Conservation (phyloP, 1,284 basidiomycete genomes). For the Fistulina hepatica region DNA sequence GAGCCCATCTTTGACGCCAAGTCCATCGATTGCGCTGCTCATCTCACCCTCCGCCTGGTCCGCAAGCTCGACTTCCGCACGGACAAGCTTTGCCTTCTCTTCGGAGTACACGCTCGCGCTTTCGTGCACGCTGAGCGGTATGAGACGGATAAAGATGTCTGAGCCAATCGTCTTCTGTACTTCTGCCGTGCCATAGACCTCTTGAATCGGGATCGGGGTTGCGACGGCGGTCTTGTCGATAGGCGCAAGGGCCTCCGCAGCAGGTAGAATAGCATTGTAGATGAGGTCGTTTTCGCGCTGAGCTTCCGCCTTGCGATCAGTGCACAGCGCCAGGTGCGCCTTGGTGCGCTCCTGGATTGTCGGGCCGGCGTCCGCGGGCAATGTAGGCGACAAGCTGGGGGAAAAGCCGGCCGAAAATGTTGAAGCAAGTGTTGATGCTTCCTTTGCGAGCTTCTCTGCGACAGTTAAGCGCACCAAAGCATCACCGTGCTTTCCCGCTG, state of each 20-base stretch:
- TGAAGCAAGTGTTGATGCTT: slow-evolving; percentile 62
- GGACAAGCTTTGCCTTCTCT: slow-evolving; percentile 94
- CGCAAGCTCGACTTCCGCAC: slow-evolving; percentile 80
- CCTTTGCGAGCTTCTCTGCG: slow-evolving; percentile 78
- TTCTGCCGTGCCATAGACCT: slow-evolving; percentile 84
- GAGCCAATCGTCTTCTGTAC: slow-evolving; percentile 93
- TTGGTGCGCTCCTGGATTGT: slow-evolving; percentile 78
- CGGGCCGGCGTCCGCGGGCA: slow-evolving; percentile 80
- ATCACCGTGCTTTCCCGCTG: slow-evolving; percentile 76
- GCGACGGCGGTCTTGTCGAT: slow-evolving; percentile 78
- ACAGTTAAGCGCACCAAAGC: slow-evolving; percentile 74
- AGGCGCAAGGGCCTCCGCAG: slow-evolving; percentile 66
- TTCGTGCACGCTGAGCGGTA: slow-evolving; percentile 93
- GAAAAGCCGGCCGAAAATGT: slow-evolving; percentile 70
- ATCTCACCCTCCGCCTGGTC: slow-evolving; percentile 79
- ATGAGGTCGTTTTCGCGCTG: slow-evolving; percentile 94
- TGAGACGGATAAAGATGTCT: slow-evolving; percentile 81
- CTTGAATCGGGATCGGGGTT: slow-evolving; percentile 82
- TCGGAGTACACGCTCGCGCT: slow-evolving; percentile 95
- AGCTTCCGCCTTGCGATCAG: slow-evolving; percentile 68
- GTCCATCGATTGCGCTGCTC: slow-evolving; percentile 69
- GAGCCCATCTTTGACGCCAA: slow-evolving; percentile 76
- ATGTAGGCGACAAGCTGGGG: slow-evolving; percentile 64
- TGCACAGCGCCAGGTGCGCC: slow-evolving; percentile 67
- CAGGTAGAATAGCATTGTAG: slow-evolving; percentile 89